Evolutionary conservation across 352 stramenopile genomes (phyloP).

Genomic region (Phytophthora lateralis): DNA sequence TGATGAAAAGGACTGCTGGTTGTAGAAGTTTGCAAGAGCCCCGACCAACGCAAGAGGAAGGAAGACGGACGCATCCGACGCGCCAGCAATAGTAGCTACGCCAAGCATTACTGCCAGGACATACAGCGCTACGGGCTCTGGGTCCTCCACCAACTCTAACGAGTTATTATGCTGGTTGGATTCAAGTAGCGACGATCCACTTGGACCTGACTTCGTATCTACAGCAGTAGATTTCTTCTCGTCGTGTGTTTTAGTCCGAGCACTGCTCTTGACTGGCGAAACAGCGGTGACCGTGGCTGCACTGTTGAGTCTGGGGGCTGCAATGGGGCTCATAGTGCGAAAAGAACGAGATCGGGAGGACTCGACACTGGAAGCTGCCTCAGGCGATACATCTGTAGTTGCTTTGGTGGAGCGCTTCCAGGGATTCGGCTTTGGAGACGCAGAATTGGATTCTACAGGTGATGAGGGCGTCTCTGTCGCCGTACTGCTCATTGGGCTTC

Average conservation of each 20-base stretch:
- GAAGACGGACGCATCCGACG: constrained; percentile 51
- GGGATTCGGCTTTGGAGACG: constrained; percentile 18
- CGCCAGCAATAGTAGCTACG: constrained; percentile 40
- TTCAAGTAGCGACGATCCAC: background rate
- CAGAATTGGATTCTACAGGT: constrained; percentile 7
- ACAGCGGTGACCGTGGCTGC: constrained; percentile 6
- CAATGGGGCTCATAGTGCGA: constrained; percentile 1
- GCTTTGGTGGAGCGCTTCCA: constrained; percentile 26
- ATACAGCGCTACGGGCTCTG: constrained; percentile 15
- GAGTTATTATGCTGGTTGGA: constrained; percentile 2
- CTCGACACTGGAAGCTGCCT: constrained; percentile 9
- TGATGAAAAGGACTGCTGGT: constrained; percentile 33
- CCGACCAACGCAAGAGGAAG: constrained; percentile 60
- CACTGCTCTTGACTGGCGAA: constrained; percentile 7
- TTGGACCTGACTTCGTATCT: constrained; percentile 1
- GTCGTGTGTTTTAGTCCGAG: constrained; percentile 6
- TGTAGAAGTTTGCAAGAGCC: constrained; percentile 39
- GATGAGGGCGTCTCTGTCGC: constrained; percentile 15
- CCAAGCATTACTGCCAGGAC: constrained; percentile 41
- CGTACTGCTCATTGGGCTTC: constrained; percentile 36
- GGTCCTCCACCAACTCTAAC: constrained; percentile 12
- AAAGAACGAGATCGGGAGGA: constrained; percentile 19
- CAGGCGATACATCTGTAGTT: constrained; percentile 16
- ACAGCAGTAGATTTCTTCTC: constrained; percentile 5
- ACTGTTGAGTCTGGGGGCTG: background rate